Percentiles rank a stretch among this genome's conserved stretches.
Conservation (phyloP, 441 rosid genomes). For the Eutrema salsugineum region DNA sequence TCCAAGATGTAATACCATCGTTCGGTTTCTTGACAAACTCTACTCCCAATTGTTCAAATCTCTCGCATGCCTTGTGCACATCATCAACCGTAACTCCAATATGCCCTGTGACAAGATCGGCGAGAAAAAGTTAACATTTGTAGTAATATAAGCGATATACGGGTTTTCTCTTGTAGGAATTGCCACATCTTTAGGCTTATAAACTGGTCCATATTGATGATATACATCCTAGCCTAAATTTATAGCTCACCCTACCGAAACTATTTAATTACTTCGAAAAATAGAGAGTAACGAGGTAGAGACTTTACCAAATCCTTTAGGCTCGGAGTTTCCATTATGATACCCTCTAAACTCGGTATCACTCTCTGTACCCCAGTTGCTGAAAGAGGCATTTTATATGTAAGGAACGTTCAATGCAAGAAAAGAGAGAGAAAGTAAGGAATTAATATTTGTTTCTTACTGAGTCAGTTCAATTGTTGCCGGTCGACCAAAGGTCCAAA, state of each 20-base stretch:
- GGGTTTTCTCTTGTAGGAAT: slow-evolving; percentile 40
- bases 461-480: slow-evolving; percentile 89
- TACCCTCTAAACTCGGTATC: slow-evolving; percentile 88
- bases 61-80: slow-evolving; percentile 84
- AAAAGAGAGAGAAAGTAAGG: background rate
- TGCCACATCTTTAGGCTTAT: no score
- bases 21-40: slow-evolving; percentile 86
- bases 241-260: background rate
- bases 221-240: background rate
- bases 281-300: background rate
- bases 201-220: background rate
- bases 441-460: slow-evolving; percentile 34
- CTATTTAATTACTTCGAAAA: background rate
- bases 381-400: slow-evolving; percentile 33
- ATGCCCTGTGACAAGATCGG: slow-evolving; percentile 79
- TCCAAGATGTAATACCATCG: slow-evolving; percentile 47
- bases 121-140: slow-evolving; percentile 61
- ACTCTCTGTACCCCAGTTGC: slow-evolving; percentile 95
- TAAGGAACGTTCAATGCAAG: slow-evolving; percentile 17
- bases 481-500: slow-evolving; percentile 72
- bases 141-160: slow-evolving; percentile 40
- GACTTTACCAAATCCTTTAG: slow-evolving; percentile 80
- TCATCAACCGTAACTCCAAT: slow-evolving; percentile 89
- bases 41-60: slow-evolving; percentile 77
- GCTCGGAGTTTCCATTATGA: slow-evolving; percentile 92